Percentiles rank a stretch among this genome's conserved stretches.
Conservation (phyloP, 2,329 filamentous ascomycete species). For the Fusarium sp. region DNA sequence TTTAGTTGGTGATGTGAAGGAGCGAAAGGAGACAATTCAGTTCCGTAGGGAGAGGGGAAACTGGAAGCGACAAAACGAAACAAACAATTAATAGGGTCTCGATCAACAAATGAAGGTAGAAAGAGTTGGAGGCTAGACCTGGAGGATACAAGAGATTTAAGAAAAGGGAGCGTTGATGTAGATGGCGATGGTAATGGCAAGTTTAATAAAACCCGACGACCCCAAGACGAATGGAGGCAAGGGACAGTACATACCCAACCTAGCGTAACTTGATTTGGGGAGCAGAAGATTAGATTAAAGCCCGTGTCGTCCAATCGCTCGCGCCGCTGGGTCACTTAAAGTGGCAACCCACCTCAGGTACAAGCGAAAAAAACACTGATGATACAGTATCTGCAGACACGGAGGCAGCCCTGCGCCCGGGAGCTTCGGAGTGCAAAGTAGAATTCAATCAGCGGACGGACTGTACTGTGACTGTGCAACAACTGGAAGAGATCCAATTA, state of each 20-base stretch:
- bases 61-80: constrained; percentile 3
- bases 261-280: constrained; percentile 19
- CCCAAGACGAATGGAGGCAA: neutral
- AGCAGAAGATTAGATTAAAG: constrained; percentile 34
- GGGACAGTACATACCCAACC: neutral
- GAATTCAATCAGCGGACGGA: constrained; percentile 1
- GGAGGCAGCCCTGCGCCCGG: constrained; percentile 19
- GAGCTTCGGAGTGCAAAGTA: constrained; percentile 24
- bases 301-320: constrained; percentile 28
- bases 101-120: constrained; percentile 28
- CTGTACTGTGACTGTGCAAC: constrained; percentile 7
- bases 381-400: constrained; percentile 21
- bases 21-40: constrained; percentile 1
- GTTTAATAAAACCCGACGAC: constrained; percentile 30
- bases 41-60: constrained; percentile 3
- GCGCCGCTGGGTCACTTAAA: constrained; percentile 22
- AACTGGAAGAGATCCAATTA: neutral
- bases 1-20: constrained; percentile 1
- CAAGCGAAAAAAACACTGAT: constrained; percentile 14
- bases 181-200: constrained; percentile 21
- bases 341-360: constrained; percentile 28
- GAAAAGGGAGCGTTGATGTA: constrained; percentile 31
- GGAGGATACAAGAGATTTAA: constrained; percentile 24
- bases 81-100: constrained; percentile 21
- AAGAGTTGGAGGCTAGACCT: neutral